Base-by-base conservation (phyloP, 179 eudicot genomes). In the Beta macrorhiza region DNA sequence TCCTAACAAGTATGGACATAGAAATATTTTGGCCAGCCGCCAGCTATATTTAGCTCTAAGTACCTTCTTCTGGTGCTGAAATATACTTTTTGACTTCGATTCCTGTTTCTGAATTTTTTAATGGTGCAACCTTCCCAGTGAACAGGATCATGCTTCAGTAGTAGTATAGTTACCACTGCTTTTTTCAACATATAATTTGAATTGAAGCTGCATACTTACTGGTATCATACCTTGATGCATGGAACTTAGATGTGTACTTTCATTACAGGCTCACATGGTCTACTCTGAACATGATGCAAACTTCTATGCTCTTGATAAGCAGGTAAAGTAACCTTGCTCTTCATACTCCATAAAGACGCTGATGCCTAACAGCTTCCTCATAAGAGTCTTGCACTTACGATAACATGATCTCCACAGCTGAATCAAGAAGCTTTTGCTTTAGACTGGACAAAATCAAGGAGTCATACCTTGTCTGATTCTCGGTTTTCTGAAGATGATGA, bases 231-330 rank as follows among this genome's bases (percentile, higher is more conserved):
- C 9, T 63, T 44, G 12, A 22, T 3, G 59, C 70, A 53, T 63
- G 67, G 61, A 64, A 71, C 78, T 55, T 42, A 62, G 37, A 15
- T 77, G 15, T 77, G 74, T 58, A 17, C 8, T 72, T 72, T 84
- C 73, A 12, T 80, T 86, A 83, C 91, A 95, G 98, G 93, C 98
- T 20, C 98, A 95, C 84, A 95, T 92, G 98, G 91, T 93, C 47
- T 78, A 82, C 78, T 86, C 98, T 11, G 98, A 92, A 78, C 98
- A 95, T 79, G 98, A 95, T 83, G 89, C 90, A 20, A 86, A 90
- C 78, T 93, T 95, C 85, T 88, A 84, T 83, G 95, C 93, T 83
- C 87, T 95, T 8, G 89, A 93, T 85, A 90, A 73, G 57, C 97
- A 92, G 98, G 98, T 95, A 78, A 72, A 67, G 25, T 58, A 32